Evolutionary conservation across 306 rosid genomes (phyloP), one percentile per base, ranked within the genome.

Genomic region (Hippophae gyantsensis): DNA sequence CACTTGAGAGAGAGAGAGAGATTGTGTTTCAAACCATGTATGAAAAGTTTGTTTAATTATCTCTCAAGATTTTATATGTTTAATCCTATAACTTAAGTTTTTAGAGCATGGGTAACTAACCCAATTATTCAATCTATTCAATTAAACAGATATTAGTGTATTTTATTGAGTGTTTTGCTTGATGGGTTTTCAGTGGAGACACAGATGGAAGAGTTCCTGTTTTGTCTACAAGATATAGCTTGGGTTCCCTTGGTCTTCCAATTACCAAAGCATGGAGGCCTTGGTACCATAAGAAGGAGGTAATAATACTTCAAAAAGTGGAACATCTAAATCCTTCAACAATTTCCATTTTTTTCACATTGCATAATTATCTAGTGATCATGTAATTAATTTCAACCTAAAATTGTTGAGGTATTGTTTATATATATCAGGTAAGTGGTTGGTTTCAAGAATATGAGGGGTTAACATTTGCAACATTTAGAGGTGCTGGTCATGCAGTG

Each of bases 151-250:
- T 18, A 18, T 18, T 18, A 18, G 23, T 18, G 1, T 18, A 18
- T 18, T 18, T 18, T 18, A 18, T 18, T 18, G 23, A 18, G 23
- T 18, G 23, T 18, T 18, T 18, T 18, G 23, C 23, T 18, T 18
- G 23, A 18, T 32, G 26, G 10, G 8, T 9, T 8, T 42, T 41
- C 77, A 90, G 95, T 72, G 97, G 97, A 69, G 97, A 90, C 65
- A 84, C 95, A 53, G 97, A 90, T 64, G 97, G 97, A 59, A 90
- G 97, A 78, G 95, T 84, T 62, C 95, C 97, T 11, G 90, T 90
- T 54, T 56, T 90, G 69, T 90, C 97, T 3, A 90, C 95, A 3
- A 82, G 86, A 70, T 90, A 90, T 64, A 87, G 95, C 80, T 64
- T 87, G 53, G 71, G 73, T 48, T 18, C 82, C 38, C 82, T 87